Evolutionary conservation across 768 basidiomycete species (phyloP).

Genomic region (Kwoniella europaea): DNA sequence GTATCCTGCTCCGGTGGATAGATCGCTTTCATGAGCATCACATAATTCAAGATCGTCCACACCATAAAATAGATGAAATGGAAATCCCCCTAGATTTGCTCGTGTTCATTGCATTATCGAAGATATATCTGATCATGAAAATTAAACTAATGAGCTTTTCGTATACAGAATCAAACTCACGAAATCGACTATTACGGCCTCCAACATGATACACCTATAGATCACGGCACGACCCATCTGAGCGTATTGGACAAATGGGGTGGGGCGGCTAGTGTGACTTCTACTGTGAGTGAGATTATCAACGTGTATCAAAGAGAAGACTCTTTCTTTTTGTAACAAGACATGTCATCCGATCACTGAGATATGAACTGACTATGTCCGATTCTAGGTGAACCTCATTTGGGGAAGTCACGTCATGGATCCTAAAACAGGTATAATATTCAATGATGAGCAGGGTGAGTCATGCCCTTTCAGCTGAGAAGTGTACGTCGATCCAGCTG

Average conservation of each 20-base stretch:
- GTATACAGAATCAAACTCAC: slow-evolving; percentile 75
- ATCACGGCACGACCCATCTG: slow-evolving; percentile 94
- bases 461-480: not conserved
- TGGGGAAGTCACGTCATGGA: slow-evolving; percentile 90
- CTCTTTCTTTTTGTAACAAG: not conserved
- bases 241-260: slow-evolving; percentile 81
- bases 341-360: too few species aligned
- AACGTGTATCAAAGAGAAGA: not conserved
- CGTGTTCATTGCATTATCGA: too few species aligned
- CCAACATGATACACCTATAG: slow-evolving; percentile 72
- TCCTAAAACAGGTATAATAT: slow-evolving; percentile 80
- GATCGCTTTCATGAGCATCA: too few species aligned
- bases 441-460: slow-evolving; percentile 77
- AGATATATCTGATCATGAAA: too few species aligned
- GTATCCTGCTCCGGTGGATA: not conserved
- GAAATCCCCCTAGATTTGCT: too few species aligned
- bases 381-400: slow-evolving; percentile 70
- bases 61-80: too few species aligned
- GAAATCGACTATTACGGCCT: slow-evolving; percentile 81
- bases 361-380: too few species aligned
- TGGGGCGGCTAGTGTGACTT: slow-evolving; percentile 81
- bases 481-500: not conserved
- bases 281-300: slow-evolving; percentile 62
- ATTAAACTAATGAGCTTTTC: too few species aligned
- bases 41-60: too few species aligned